Evolutionary conservation across 2,329 filamentous ascomycete genomes (phyloP).

Genomic region (Diplodia sapinea): DNA sequence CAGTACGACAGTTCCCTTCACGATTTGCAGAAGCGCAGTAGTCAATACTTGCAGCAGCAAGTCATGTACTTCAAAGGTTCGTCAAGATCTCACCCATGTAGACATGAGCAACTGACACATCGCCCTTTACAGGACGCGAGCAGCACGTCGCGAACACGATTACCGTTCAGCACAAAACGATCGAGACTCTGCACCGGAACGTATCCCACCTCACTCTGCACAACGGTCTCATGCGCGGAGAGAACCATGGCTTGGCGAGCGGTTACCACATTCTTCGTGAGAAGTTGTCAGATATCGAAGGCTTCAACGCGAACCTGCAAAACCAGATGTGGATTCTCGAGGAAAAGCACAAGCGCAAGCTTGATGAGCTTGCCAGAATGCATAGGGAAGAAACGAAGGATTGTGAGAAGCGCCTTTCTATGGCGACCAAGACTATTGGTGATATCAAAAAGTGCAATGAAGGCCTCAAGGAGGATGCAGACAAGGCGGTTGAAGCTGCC

Average conservation of each 20-base stretch:
- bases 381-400: not conserved
- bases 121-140: not conserved
- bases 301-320: not conserved
- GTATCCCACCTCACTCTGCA: constrained; percentile 6
- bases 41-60: not conserved
- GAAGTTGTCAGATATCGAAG: not conserved
- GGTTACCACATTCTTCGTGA: constrained; percentile 2
- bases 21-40: not conserved
- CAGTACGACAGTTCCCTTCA: not conserved
- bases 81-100: too few relatives aligned
- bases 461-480: not conserved
- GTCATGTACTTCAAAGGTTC: not conserved
- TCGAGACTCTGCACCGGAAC: not conserved
- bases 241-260: not conserved
- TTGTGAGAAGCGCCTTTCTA: not conserved
- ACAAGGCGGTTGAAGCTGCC: not conserved
- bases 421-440: not conserved
- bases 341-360: not conserved
- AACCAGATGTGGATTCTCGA: not conserved
- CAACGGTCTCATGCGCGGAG: constrained; percentile 12
- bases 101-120: not conserved
- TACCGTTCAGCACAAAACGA: not conserved
- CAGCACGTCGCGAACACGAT: not conserved
- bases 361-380: not conserved
- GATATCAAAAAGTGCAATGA: not conserved